Conservation (phyloP, 306 rosid species). For the Fagus sylvatica region DNA sequence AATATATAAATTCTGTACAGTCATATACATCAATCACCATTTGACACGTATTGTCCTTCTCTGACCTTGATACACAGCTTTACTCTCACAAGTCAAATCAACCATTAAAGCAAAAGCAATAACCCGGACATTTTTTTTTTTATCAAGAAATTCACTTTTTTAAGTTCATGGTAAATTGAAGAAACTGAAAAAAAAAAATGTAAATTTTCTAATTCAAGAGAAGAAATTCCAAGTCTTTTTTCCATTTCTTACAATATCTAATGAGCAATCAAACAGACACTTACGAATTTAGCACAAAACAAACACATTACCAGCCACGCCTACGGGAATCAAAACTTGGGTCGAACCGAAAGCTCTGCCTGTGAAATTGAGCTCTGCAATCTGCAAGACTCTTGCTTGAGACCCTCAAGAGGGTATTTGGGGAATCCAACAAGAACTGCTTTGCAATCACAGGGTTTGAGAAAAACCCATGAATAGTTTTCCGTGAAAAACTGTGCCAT, state of each 20-base stretch:
- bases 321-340: slow-evolving; percentile 17
- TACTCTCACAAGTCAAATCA: slow-evolving; percentile 8
- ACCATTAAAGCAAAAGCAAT: not conserved
- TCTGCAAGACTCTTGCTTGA: slow-evolving; percentile 26
- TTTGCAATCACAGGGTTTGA: slow-evolving; percentile 37
- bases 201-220: too few relatives aligned
- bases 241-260: not conserved
- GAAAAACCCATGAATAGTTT: slow-evolving; percentile 32
- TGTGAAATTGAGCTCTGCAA: slow-evolving; percentile 40
- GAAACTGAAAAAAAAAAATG: not conserved
- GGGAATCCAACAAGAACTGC: slow-evolving; percentile 30
- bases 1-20: not conserved
- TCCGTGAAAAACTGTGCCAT: slow-evolving; percentile 39
- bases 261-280: not conserved
- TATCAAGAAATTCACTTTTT: not conserved
- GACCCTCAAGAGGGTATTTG: slow-evolving; percentile 35
- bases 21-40: slow-evolving; percentile 2
- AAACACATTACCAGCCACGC: slow-evolving; percentile 50
- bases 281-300: not conserved
- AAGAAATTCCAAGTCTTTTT: not conserved
- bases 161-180: not conserved
- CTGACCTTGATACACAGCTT: not conserved
- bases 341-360: slow-evolving; percentile 32
- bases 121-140: slow-evolving; percentile 5
- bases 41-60: not conserved